Evolutionary conservation across 805 yeast species (phyloP), one percentile per base, ranked within the genome.

Genomic region (Ogataea glucozyma): DNA sequence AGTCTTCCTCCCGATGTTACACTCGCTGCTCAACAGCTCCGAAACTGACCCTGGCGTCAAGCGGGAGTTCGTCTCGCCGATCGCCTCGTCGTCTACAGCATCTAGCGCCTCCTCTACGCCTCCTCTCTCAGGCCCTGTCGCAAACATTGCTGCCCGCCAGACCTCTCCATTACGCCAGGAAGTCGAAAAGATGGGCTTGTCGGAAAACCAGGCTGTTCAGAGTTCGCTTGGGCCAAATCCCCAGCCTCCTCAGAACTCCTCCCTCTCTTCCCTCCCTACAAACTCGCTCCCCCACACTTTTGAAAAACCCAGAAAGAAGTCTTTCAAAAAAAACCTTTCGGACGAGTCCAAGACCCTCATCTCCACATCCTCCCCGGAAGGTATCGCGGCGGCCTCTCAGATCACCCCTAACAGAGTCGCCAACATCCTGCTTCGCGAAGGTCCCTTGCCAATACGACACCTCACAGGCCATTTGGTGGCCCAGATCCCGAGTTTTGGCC

Each of bases 401-500:
- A 89, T 89, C 20, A 88, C 96, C 0, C 85, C 96, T 6, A 78
- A 82, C 38, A 75, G 88, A 54, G 69, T 89, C 44, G 87, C 95
- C 17, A 75, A 74, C 24, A 65, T 90, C 40, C 70, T 89, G 43
- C 65, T 80, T 31, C 64, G 76, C 26, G 85, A 85, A 49, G 97
- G 97, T 6, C 97, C 97, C 1, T 66, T 88, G 51, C 95, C 97
- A 8, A 90, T 90, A 48, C 79, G 97, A 49, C 90, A 86, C 62
- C 83, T 90, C 51, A 90, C 97, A 3, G 76, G 83, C 29, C 89
- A 87, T 51, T 69, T 90, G 41, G 76, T 88, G 10, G 56, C 71
- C 6, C 88, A 87, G 49, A 88, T 89, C 26, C 83, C 83, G 1
- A 84, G 88, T 22, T 90, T 90, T 62, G 88, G 87, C 43, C 78